Percentiles rank a stretch among this genome's conserved stretches.
These are phyloP conservation scores for Neltuma alba DNA, from an alignment of 306 rosid species.

Conservation along the genomic window DNA sequence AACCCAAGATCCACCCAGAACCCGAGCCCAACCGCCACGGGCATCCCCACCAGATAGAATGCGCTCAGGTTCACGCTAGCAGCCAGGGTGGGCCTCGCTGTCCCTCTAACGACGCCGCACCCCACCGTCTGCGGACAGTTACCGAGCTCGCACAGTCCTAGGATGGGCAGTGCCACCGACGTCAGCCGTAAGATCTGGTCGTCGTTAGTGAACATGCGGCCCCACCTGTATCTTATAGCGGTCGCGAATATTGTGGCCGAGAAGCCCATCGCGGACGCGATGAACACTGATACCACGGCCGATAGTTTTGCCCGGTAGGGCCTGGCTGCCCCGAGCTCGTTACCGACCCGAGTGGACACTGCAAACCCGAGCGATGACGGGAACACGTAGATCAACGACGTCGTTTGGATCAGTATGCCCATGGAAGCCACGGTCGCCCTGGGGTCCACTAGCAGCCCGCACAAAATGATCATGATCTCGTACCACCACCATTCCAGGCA, in stretches of 20 bases:
- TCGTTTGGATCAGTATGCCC: conserved; percentile 90
- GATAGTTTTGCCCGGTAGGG: conserved; percentile 54
- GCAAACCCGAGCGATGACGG: conserved; percentile 83
- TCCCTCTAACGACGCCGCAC: conserved; percentile 87
- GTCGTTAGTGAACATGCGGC: conserved; percentile 66
- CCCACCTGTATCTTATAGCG: conserved; percentile 68
- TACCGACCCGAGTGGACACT: conserved; percentile 87
- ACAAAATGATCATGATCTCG: conserved; percentile 87
- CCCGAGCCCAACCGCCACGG: conserved; percentile 86
- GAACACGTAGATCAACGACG: conserved; percentile 83
- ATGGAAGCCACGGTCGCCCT: conserved; percentile 82
- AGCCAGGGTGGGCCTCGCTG: conserved; percentile 83
- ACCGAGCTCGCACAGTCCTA: conserved; percentile 91
- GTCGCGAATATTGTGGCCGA: conserved; percentile 61
- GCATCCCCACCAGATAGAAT: conserved; percentile 88
- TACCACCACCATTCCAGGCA: conserved; percentile 99
- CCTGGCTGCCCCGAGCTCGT: conserved; percentile 72
- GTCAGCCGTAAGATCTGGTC: conserved; percentile 63
- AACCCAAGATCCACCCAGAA: conserved; percentile 65
- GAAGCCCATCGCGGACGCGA: conserved; percentile 62
- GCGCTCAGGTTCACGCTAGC: conserved; percentile 84
- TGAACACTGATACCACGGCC: conserved; percentile 57
- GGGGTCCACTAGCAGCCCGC: conserved; percentile 79
- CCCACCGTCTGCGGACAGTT: conserved; percentile 96
- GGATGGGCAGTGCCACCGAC: conserved; percentile 69